Conservation (phyloP, 2,329 filamentous ascomycete genomes). For the Penicillium sp. region DNA sequence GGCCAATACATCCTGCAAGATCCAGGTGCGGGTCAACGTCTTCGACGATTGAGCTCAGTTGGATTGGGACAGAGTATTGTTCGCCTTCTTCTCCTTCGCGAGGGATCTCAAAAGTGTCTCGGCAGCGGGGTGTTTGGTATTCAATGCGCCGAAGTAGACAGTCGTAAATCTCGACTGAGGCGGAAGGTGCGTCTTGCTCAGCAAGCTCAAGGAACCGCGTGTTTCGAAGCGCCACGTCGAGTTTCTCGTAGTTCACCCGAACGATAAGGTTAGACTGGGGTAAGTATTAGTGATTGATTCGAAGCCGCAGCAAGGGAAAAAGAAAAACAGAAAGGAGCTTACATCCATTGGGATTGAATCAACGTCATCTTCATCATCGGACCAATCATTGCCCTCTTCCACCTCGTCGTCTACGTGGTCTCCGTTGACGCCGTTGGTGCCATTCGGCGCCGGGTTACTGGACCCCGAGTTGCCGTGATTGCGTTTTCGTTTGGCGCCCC, state of each 20-base stretch:
- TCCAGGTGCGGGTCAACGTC: constrained; percentile 39
- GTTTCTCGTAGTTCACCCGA: constrained; percentile 80
- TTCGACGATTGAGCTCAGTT: constrained; percentile 32
- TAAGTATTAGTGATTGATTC: constrained; percentile 11
- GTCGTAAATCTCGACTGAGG: constrained; percentile 75
- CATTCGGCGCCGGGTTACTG: constrained; percentile 17
- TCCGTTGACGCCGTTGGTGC: constrained; percentile 27
- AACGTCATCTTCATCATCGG: constrained; percentile 34
- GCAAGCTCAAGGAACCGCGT: constrained; percentile 71
- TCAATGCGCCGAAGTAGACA: constrained; percentile 70
- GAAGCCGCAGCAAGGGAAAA: constrained; percentile 3
- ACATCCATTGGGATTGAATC: constrained; percentile 39
- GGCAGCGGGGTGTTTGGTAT: constrained; percentile 65
- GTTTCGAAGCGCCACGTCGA: constrained; percentile 77
- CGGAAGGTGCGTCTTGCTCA: constrained; percentile 65
- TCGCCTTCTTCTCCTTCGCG: constrained; percentile 42
- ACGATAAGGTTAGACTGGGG: constrained; percentile 67
- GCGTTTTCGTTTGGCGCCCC: constrained; percentile 34
- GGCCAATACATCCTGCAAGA: constrained; percentile 35
- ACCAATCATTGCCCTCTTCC: constrained; percentile 36
- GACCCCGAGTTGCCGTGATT: constrained; percentile 16
- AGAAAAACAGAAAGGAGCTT: constrained; percentile 8
- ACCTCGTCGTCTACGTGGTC: constrained; percentile 25
- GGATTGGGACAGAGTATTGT: constrained; percentile 36
- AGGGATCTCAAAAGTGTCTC: constrained; percentile 39